phyloP scores from a whole-genome alignment of 495 filamentous ascomycete species.

The Penicillium roqueforti region DNA sequence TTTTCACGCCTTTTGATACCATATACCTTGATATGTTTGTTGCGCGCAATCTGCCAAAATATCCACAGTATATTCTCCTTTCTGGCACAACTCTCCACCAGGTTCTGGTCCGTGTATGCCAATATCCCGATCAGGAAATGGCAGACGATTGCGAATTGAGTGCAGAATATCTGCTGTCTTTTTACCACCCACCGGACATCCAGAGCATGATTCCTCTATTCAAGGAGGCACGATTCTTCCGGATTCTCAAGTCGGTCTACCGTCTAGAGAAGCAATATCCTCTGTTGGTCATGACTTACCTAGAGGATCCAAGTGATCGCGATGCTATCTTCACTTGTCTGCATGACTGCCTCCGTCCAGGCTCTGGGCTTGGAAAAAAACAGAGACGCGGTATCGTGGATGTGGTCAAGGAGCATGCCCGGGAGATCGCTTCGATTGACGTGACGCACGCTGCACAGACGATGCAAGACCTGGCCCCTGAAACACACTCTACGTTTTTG shows the following conservation, averaged over 20 bases:
- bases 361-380: conserved; percentile 63
- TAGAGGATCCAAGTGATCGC: conserved; percentile 77
- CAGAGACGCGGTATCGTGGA: conserved; percentile 71
- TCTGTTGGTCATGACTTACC: conserved; percentile 72
- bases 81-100: conserved; percentile 79
- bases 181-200: conserved; percentile 85
- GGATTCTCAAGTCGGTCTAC: conserved; percentile 90
- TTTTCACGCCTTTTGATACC: conserved; percentile 74
- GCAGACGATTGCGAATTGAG: conserved; percentile 94
- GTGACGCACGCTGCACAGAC: conserved; percentile 63
- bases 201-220: conserved; percentile 70
- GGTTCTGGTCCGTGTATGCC: conserved; percentile 77
- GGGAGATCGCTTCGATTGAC: conserved; percentile 65
- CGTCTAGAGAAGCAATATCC: conserved; percentile 74
- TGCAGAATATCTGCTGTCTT: conserved; percentile 87
- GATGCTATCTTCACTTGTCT: conserved; percentile 74
- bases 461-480: conserved; percentile 60
- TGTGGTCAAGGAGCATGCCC: conserved; percentile 65
- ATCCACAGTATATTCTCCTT: conserved; percentile 89
- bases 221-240: conserved; percentile 77
- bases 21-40: conserved; percentile 98
- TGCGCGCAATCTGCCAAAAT: conserved; percentile 92
- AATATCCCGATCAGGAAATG: conserved; percentile 73
- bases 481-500: conserved; percentile 69
- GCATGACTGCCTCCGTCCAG: conserved; percentile 71